Conservation (phyloP, 1,284 basidiomycete genomes). For the Coriolopsis trogii region DNA sequence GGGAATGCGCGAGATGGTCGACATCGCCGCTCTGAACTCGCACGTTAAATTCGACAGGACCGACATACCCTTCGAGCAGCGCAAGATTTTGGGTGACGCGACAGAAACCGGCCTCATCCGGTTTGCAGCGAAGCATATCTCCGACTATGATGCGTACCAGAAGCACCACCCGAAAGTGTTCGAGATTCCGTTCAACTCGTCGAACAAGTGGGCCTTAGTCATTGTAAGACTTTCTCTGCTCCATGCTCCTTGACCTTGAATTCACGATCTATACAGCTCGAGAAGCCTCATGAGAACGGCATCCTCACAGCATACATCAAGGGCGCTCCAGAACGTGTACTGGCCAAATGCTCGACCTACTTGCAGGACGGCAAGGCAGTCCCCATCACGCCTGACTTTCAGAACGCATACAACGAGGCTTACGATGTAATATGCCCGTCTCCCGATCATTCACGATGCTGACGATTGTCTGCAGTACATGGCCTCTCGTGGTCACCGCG, state of each 20-base stretch:
- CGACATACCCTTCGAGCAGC: constrained; percentile 64
- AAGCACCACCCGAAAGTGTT: constrained; percentile 60
- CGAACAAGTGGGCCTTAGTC: constrained; percentile 72
- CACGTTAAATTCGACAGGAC: constrained; percentile 69
- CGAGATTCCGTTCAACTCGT: constrained; percentile 73
- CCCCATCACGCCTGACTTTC: constrained; percentile 61
- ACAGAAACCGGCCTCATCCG: constrained; percentile 70
- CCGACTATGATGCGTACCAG: constrained; percentile 56
- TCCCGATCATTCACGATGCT: neutral
- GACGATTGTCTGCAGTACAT: constrained; percentile 51
- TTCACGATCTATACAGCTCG: constrained; percentile 41
- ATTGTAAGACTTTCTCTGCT: constrained; percentile 49
- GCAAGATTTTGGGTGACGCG: constrained; percentile 67
- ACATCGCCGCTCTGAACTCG: constrained; percentile 67
- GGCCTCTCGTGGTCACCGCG: constrained; percentile 71
- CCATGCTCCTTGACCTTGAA: neutral
- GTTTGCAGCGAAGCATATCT: constrained; percentile 59
- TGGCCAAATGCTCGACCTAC: constrained; percentile 64
- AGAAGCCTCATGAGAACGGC: constrained; percentile 54
- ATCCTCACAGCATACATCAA: constrained; percentile 59
- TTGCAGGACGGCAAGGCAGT: constrained; percentile 50
- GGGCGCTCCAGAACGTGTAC: constrained; percentile 68
- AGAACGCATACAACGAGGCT: constrained; percentile 54
- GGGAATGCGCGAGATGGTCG: constrained; percentile 65
- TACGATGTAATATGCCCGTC: constrained; percentile 49